phyloP scores from a whole-genome alignment of 164 flowering plant species.

The Cinnamomum micranthum region DNA sequence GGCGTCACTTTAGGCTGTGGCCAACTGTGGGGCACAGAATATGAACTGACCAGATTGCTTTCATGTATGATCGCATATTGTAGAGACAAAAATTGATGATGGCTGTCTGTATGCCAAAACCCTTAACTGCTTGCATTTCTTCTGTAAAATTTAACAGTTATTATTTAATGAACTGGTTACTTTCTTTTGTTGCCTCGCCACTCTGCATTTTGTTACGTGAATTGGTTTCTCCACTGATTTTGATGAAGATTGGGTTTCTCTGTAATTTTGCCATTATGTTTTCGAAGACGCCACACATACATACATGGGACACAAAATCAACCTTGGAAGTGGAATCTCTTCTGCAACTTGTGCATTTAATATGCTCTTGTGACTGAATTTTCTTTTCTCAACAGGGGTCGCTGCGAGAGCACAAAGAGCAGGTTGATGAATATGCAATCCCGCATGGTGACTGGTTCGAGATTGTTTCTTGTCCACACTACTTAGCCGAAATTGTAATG shows the following conservation, averaged over 20 bases:
- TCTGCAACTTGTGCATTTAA: background rate
- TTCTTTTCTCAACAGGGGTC: constrained; percentile 55
- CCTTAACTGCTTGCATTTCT: no score
- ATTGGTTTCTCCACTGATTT: background rate
- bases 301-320: background rate
- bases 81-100: background rate
- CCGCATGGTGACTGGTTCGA: constrained; percentile 95
- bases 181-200: background rate
- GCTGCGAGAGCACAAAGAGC: constrained; percentile 36
- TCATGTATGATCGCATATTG: background rate
- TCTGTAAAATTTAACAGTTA: no score
- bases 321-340: background rate
- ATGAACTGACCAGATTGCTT: background rate
- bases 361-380: background rate
- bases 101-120: background rate
- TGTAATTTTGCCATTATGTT: no score
- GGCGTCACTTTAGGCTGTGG: background rate
- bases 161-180: background rate
- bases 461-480: constrained; percentile 83
- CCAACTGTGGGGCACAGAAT: background rate
- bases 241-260: background rate
- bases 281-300: background rate
- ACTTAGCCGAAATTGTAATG: constrained; percentile 83
- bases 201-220: background rate
- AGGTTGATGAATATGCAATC: constrained; percentile 50